A percentile compares a stretch with the other conserved stretches of the same genome.
Conservation (phyloP, 2,329 filamentous ascomycete genomes). For the Biscogniauxia sp. region DNA sequence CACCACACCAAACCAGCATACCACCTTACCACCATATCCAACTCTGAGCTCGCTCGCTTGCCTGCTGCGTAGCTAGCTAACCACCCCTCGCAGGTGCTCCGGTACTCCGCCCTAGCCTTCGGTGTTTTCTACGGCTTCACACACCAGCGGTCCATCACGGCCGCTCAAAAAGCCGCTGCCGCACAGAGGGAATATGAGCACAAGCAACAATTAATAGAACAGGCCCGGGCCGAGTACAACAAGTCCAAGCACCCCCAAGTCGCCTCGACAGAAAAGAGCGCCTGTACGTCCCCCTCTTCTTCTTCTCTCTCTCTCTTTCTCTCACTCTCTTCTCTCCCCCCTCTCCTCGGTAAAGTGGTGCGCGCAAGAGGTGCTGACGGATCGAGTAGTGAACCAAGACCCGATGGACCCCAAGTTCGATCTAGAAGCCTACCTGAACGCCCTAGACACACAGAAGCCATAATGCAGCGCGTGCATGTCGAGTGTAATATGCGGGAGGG, state of each 20-base stretch:
- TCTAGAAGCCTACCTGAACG: slow-evolving; percentile 77
- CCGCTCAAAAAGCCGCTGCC: slow-evolving; percentile 67
- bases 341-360: neutral
- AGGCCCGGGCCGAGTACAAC: slow-evolving; percentile 87
- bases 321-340: too few relatives aligned
- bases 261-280: slow-evolving; percentile 32
- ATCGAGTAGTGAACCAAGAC: slow-evolving; percentile 64
- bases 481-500: slow-evolving; percentile 21
- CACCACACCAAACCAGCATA: neutral
- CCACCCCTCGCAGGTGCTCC: slow-evolving; percentile 70
- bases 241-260: slow-evolving; percentile 64
- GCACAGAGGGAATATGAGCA: slow-evolving; percentile 82
- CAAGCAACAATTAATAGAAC: slow-evolving; percentile 86
- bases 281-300: slow-evolving; percentile 30
- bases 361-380: slow-evolving; percentile 14
- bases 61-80: slow-evolving; percentile 8
- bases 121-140: slow-evolving; percentile 95
- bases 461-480: slow-evolving; percentile 32
- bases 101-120: slow-evolving; percentile 89
- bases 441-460: slow-evolving; percentile 54
- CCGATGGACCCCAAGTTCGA: slow-evolving; percentile 88
- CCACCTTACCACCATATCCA: neutral
- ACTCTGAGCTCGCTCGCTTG: neutral
- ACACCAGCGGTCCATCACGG: slow-evolving; percentile 80
- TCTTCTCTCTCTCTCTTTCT: slow-evolving; percentile 2